Conservation (phyloP, 2,329 filamentous ascomycete genomes). For the Alternaria sp. region DNA sequence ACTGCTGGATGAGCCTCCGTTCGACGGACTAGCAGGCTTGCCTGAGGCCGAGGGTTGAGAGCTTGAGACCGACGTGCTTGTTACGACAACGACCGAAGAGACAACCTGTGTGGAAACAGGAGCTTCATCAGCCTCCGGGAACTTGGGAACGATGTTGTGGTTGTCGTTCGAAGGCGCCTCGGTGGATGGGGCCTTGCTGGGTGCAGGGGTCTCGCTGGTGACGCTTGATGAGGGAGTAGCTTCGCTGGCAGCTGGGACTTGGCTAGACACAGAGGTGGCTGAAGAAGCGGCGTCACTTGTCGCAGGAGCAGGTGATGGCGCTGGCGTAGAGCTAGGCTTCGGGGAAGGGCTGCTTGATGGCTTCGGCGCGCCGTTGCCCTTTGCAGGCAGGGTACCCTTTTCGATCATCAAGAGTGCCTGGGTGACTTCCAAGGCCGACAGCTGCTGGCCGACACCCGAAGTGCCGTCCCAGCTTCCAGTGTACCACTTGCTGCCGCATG, state of each 20-base stretch:
- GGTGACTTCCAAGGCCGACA: constrained; percentile 54
- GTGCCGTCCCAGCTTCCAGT: constrained; percentile 50
- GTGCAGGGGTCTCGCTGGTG: neutral
- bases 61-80: constrained; percentile 6
- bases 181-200: constrained; percentile 4
- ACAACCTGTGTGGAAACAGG: neutral
- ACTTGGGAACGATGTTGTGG: constrained; percentile 2
- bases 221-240: constrained; percentile 4
- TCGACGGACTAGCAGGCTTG: constrained; percentile 19
- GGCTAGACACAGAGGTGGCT: constrained; percentile 1
- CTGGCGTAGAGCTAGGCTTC: constrained; percentile 23
- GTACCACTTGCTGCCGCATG: constrained; percentile 57
- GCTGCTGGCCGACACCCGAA: constrained; percentile 53
- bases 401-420: constrained; percentile 50
- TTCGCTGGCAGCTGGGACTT: constrained; percentile 4
- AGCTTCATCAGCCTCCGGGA: constrained; percentile 8
- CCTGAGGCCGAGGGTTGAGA: constrained; percentile 6
- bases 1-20: constrained; percentile 13
- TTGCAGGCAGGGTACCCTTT: constrained; percentile 38
- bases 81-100: constrained; percentile 1
- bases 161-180: constrained; percentile 1
- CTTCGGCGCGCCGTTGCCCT: constrained; percentile 28
- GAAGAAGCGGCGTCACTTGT: constrained; percentile 11
- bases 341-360: constrained; percentile 20
- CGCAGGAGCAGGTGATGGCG: neutral